Evolutionary conservation across 31 red algal species (phyloP), one percentile per base, ranked within the genome.

Genomic region (Bonnemaisonia californica): DNA sequence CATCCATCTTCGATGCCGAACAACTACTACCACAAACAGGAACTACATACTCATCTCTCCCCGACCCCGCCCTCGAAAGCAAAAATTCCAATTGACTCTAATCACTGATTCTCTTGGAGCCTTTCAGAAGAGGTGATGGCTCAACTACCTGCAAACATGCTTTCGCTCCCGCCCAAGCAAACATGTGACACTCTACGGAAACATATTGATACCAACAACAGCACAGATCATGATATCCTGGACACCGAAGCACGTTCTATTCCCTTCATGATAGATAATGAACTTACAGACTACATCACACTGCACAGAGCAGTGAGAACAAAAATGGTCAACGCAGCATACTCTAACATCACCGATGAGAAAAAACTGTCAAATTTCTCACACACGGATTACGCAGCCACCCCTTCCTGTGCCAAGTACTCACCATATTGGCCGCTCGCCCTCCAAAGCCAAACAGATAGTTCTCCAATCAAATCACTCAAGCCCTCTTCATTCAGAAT

Each of bases 101-200:
- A 38, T 19, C 74, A 11, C 55, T 78, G 13, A 64, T 78, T 27
- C 38, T 78, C n/a, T 54, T 57, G 63, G 19, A 78, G 74, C 47
- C 11, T 78, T 39, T 38, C 55, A 5, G 57, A 78, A 18, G 23
- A 38, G 16, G 41, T 78, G 29, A 41, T 60, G 38, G 36, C 31
- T 33, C 30, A 62, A 42, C 74, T 78, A 18, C 34, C 74, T 1
- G 16, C 24, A 9, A 32, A 78, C 35, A 78, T 78, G 33, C 1
- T 78, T 13, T 23, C 31, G 7, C 13, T 58, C 8, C 19, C 23
- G 13, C 74, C 74, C n/a, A 41, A 33, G 18, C 30, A 38, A 30
- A 78, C 42, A 13, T 9, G 24, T 7, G 30, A 63, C 8, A 78
- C 26, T 39, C 13, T 63, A 16, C 40, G 9, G 9, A 39, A 33